Base-by-base conservation (phyloP, 768 basidiomycete species). In the Tremella yokohamensis region DNA sequence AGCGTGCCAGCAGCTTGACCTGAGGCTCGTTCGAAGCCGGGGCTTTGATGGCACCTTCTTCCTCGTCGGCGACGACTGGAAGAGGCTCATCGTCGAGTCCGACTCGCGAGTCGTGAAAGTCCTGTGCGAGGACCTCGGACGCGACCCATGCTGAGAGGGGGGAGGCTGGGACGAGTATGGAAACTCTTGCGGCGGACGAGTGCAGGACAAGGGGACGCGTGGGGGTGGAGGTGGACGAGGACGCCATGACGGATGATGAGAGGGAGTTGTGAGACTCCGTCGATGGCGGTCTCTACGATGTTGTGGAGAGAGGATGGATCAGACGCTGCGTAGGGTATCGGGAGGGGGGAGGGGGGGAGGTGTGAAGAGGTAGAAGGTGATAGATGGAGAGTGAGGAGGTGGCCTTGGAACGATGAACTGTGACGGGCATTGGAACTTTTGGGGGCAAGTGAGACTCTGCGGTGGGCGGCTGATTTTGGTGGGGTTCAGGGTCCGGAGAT, bases 61-160 rank as follows among this genome's bases (percentile, higher is more conserved):
- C 69, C 7, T 59, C 59, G 55, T 79, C 80, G 72, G 84, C 84
- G 70, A 82, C 78, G 75, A 86, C 83, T 82, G 63, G 75, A 80
- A 82, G 29, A 80, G 80, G 73, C 25, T 65, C 60, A 19, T 69
- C 73, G 51, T 75, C 73, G 44, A 66, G 59, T 9, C 69, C 65
- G 34, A 67, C 56, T 49, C 70, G 66, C 55, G 82, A 76, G 76
- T 89, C 84, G 56, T 81, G 78, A 75, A 94, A 97, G 59, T 92
- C 89, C 70, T 96, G 91, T 70, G 88, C 82, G 57, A 94, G 84
- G 70, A 92, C 85, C 79, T 94, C 91, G 52, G 92, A 91, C 54
- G 85, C 83, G 72, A 91, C 89, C 92, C 93, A 96, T 77, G 90
- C 84, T 77, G 91, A 85, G 64, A 80, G 63, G 39, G 80, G 79